Percentiles rank a stretch among this genome's conserved stretches.
Conservation (phyloP, 1,139 yeast species). For the Yamadazyma atlantica region DNA sequence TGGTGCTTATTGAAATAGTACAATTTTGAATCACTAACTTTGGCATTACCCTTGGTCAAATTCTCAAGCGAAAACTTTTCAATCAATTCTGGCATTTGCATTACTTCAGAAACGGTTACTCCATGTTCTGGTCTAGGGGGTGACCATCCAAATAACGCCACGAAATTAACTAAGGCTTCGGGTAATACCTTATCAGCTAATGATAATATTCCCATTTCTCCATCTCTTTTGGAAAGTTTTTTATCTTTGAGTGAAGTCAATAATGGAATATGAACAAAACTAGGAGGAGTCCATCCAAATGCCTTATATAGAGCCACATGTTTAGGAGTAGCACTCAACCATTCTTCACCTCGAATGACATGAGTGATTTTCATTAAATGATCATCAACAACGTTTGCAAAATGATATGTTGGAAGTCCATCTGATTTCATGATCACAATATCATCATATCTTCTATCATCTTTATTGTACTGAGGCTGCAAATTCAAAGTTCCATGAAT, state of each 20-base stretch:
- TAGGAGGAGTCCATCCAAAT: constrained; percentile 83
- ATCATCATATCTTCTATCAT: constrained; percentile 82
- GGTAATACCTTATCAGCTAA: constrained; percentile 64
- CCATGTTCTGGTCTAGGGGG: constrained; percentile 60
- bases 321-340: constrained; percentile 95
- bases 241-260: constrained; percentile 74
- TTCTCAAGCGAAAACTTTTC: constrained; percentile 56
- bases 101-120: constrained; percentile 57
- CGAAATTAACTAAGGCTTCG: constrained; percentile 83
- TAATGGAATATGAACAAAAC: constrained; percentile 85
- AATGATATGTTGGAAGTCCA: constrained; percentile 92
- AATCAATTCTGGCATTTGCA: constrained; percentile 54
- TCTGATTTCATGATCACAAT: constrained; percentile 87
- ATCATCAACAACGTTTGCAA: constrained; percentile 94
- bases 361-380: constrained; percentile 91
- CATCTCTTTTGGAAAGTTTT: constrained; percentile 82
- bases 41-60: constrained; percentile 90
- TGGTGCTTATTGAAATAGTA: constrained; percentile 75
- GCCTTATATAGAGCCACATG: constrained; percentile 86
- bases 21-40: constrained; percentile 78
- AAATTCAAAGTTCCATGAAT: constrained; percentile 74
- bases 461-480: constrained; percentile 74
- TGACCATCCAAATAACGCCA: constrained; percentile 93
- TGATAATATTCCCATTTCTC: constrained; percentile 70
- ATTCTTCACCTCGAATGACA: constrained; percentile 95